Conservation (phyloP, 768 basidiomycete species). For the Boletus sensibilis region DNA sequence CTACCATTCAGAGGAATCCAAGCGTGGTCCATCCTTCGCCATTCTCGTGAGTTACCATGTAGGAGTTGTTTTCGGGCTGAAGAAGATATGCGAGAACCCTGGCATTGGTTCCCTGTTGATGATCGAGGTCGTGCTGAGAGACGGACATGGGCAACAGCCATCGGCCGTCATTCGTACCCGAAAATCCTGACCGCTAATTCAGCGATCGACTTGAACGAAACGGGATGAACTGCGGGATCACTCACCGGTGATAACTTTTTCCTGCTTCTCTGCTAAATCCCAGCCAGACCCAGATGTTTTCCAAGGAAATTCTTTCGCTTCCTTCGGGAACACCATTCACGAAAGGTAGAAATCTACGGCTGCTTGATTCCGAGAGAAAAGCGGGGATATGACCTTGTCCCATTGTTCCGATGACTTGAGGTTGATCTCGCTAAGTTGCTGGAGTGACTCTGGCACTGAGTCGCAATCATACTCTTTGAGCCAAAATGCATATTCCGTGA, state of each 20-base stretch:
- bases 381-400: background rate
- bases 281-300: slow-evolving; percentile 33
- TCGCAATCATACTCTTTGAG: background rate
- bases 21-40: background rate
- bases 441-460: background rate
- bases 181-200: slow-evolving; percentile 29
- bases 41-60: slow-evolving; percentile 3
- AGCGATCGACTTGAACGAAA: background rate
- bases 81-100: slow-evolving; percentile 31
- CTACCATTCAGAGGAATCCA: slow-evolving; percentile 28
- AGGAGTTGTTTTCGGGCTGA: slow-evolving; percentile 15
- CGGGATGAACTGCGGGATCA: background rate
- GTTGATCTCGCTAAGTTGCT: background rate
- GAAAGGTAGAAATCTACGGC: slow-evolving; percentile 21
- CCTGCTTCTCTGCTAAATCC: slow-evolving; percentile 34
- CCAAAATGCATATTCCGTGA: background rate
- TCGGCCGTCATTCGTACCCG: slow-evolving; percentile 38
- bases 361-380: slow-evolving; percentile 1
- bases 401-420: slow-evolving; percentile 9
- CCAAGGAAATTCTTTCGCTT: slow-evolving; percentile 31
- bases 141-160: slow-evolving; percentile 38
- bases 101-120: slow-evolving; percentile 42
- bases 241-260: slow-evolving; percentile 7
- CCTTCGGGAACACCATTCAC: slow-evolving; percentile 34
- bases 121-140: slow-evolving; percentile 22